A percentile compares a stretch with the other conserved stretches of the same genome.
Conservation (phyloP, 768 basidiomycete species). For the Boletus reticuloceps region DNA sequence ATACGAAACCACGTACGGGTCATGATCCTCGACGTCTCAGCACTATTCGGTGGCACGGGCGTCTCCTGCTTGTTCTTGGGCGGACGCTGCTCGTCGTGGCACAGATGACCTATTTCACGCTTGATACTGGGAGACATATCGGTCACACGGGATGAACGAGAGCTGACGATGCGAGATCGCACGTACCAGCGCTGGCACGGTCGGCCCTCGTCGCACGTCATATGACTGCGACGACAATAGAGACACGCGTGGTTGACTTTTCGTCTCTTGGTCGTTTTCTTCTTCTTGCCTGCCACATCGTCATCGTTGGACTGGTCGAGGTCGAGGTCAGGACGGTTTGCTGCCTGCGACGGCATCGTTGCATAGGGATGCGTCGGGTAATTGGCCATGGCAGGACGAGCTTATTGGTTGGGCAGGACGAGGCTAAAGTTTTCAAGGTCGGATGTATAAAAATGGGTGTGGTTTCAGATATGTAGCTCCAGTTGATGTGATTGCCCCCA, state of each 20-base stretch:
- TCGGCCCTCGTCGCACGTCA: constrained; percentile 86
- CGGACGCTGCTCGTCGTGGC: constrained; percentile 79
- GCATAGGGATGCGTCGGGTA: constrained; percentile 29
- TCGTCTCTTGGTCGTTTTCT: constrained; percentile 57
- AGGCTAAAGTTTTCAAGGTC: constrained; percentile 11
- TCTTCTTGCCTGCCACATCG: constrained; percentile 36
- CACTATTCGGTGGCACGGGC: constrained; percentile 22
- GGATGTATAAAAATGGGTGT: constrained; percentile 22
- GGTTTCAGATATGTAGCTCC: constrained; percentile 20
- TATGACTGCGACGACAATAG: constrained; percentile 90
- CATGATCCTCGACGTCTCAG: constrained; percentile 34
- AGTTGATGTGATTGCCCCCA: constrained; percentile 19
- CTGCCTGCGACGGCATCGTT: constrained; percentile 16
- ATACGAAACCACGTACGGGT: constrained; percentile 17
- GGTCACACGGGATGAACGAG: constrained; percentile 2
- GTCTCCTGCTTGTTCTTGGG: constrained; percentile 45
- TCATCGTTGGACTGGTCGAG: constrained; percentile 33
- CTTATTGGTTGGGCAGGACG: constrained; percentile 7
- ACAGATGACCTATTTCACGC: constrained; percentile 92
- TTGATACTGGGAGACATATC: constrained; percentile 66
- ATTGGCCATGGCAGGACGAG: constrained; percentile 21
- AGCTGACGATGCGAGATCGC: constrained; percentile 8
- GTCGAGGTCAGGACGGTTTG: constrained; percentile 20
- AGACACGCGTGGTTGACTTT: constrained; percentile 94
- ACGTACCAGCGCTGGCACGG: constrained; percentile 92